Evolutionary conservation across 2,329 filamentous ascomycete species (phyloP).

Genomic region (Gremmenia infestans): DNA sequence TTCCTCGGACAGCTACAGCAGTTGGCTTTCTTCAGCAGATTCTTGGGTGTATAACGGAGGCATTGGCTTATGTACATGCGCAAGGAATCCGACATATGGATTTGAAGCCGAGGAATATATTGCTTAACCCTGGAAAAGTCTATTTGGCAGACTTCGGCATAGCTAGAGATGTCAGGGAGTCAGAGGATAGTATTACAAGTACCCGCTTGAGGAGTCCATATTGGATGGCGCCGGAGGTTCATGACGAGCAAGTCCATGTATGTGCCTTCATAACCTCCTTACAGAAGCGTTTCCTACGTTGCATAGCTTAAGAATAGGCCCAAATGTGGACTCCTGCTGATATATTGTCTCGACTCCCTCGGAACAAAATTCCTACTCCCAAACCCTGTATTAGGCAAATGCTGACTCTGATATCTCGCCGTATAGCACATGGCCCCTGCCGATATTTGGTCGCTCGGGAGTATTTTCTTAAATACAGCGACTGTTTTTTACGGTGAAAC

Average conservation of each 20-base stretch:
- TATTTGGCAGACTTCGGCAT: slow-evolving; percentile 48
- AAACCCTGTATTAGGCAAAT: too few species aligned
- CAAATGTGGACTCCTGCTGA: too few species aligned
- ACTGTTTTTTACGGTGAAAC: slow-evolving; percentile 40
- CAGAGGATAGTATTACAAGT: slow-evolving; percentile 41
- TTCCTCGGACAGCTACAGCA: slow-evolving; percentile 26
- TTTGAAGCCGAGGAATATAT: slow-evolving; percentile 45
- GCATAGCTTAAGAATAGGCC: too few species aligned
- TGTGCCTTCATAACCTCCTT: too few species aligned
- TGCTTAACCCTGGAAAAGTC: slow-evolving; percentile 41
- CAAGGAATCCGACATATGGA: slow-evolving; percentile 42
- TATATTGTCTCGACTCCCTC: too few species aligned
- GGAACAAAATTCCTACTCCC: too few species aligned
- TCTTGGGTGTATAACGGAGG: slow-evolving; percentile 39
- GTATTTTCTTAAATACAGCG: slow-evolving; percentile 42
- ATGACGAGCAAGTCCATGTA: slow-evolving; percentile 32
- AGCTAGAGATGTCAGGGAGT: slow-evolving; percentile 41
- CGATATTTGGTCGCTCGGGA: slow-evolving; percentile 44
- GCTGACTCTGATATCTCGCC: too few species aligned
- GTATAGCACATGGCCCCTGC: slow-evolving; percentile 40
- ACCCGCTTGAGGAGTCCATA: slow-evolving; percentile 36
- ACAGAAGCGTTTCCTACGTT: too few species aligned
- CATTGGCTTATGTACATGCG: slow-evolving; percentile 20
- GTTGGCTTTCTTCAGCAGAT: slow-evolving; percentile 39
- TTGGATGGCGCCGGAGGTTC: slow-evolving; percentile 43